Conservation (phyloP, 1,139 yeast genomes). For the Protomyces inouyei region DNA sequence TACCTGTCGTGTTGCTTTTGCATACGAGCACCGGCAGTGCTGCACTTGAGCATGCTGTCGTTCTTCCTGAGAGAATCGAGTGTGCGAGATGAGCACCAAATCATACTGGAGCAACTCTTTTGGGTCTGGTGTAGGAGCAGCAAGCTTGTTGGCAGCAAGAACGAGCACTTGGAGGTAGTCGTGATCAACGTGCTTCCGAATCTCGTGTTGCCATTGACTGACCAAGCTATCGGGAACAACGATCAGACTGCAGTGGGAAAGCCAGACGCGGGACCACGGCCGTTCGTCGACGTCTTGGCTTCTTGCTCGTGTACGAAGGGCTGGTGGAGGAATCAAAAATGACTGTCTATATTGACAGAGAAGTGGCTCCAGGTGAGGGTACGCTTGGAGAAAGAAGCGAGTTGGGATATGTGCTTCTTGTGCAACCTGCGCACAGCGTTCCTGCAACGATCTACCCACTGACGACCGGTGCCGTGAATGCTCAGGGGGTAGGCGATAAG, state of each 20-base stretch:
- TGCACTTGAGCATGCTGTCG: constrained; percentile 7
- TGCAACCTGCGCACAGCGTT: neutral
- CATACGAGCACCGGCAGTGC: constrained; percentile 17
- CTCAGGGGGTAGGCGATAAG: too few species aligned
- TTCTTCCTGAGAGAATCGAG: constrained; percentile 45
- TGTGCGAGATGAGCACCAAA: constrained; percentile 50
- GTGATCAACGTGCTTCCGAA: constrained; percentile 50
- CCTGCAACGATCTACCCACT: neutral
- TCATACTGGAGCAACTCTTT: constrained; percentile 41
- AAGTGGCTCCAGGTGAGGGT: neutral
- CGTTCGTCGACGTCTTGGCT: neutral
- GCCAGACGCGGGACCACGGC: constrained; percentile 29
- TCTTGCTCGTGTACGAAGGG: neutral
- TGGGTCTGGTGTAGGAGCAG: constrained; percentile 2
- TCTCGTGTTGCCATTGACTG: constrained; percentile 61
- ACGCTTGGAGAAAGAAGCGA: neutral
- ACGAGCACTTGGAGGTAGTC: constrained; percentile 42
- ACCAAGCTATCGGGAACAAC: constrained; percentile 64
- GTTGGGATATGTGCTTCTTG: neutral
- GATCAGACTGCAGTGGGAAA: constrained; percentile 49
- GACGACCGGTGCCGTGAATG: too few species aligned
- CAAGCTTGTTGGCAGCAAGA: constrained; percentile 31
- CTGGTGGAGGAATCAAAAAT: neutral
- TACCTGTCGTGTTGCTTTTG: constrained; percentile 1
- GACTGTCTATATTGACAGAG: neutral